A percentile compares a stretch with the other conserved stretches of the same genome.
phyloP scores from a whole-genome alignment of 148 eudicot genomes.

The Persicaria tinctoria region DNA sequence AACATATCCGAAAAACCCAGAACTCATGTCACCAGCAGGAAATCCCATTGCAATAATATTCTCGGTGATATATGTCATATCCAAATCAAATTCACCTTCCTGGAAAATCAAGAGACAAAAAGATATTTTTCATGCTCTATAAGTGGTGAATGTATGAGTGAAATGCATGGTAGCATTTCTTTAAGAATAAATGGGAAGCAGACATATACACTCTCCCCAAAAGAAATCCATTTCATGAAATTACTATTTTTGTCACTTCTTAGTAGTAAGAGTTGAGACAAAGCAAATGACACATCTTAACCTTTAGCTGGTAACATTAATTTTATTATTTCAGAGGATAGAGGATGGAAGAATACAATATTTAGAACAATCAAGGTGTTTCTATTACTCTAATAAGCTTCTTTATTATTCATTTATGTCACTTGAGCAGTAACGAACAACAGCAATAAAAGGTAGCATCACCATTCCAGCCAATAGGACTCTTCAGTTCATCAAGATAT shows the following conservation, averaged over 20 bases:
- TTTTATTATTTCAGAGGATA: background rate
- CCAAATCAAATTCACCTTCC: slow-evolving; percentile 96
- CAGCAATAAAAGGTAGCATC: slow-evolving; percentile 1
- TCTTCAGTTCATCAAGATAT: background rate
- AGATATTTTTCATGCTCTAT: background rate
- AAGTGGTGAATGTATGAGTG: background rate
- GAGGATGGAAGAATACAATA: background rate
- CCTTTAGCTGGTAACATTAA: background rate
- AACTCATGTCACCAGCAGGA: slow-evolving; percentile 97
- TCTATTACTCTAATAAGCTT: background rate
- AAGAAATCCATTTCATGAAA: background rate
- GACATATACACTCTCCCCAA: background rate
- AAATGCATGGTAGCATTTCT: background rate
- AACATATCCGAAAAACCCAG: slow-evolving; percentile 88
- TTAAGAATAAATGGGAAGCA: background rate
- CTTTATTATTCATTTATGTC: background rate
- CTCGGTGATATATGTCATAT: slow-evolving; percentile 89
- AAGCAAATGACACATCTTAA: background rate
- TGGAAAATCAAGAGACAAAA: slow-evolving; percentile 22
- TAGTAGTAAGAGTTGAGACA: background rate
- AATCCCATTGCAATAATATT: slow-evolving; percentile 96
- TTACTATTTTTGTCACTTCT: background rate
- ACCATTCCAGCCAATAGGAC: background rate
- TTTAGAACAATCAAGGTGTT: background rate
- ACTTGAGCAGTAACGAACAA: background rate